Evolutionary conservation across 2,329 filamentous ascomycete genomes (phyloP).

Genomic region (Colletotrichum spaethianum): DNA sequence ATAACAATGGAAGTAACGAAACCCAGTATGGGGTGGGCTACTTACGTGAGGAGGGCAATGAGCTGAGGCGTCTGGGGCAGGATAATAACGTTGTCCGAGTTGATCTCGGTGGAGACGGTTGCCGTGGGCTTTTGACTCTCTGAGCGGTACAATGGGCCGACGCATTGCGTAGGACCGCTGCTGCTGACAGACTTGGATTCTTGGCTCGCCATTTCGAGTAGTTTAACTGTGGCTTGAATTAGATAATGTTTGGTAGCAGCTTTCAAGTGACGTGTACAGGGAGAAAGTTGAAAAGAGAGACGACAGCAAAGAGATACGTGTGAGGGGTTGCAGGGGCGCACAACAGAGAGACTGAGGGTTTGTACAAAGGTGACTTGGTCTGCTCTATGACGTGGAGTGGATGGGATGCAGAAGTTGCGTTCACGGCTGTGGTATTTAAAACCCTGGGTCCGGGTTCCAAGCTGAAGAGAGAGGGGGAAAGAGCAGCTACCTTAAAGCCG

Average conservation of each 20-base stretch:
- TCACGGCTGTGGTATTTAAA: not conserved
- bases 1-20: slow-evolving; percentile 6
- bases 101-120: slow-evolving; percentile 87
- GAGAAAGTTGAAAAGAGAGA: no score
- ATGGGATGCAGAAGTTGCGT: not conserved
- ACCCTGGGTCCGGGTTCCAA: not conserved
- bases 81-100: slow-evolving; percentile 89
- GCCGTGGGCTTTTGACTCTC: slow-evolving; percentile 86
- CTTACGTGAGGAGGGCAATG: slow-evolving; percentile 97
- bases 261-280: not conserved
- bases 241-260: not conserved
- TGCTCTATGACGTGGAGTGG: not conserved
- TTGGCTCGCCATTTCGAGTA: slow-evolving; percentile 27
- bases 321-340: slow-evolving; percentile 3
- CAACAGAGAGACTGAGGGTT: not conserved
- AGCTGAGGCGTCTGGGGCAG: slow-evolving; percentile 95
- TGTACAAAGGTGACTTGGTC: slow-evolving; percentile 5
- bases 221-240: slow-evolving; percentile 9
- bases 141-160: slow-evolving; percentile 85
- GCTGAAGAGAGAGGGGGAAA: not conserved
- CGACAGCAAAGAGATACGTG: not conserved
- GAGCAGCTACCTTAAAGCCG: not conserved
- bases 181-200: slow-evolving; percentile 18
- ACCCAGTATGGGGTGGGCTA: slow-evolving; percentile 40
- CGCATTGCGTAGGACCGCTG: slow-evolving; percentile 66